Percentiles rank a stretch among this genome's conserved stretches.
Evolutionary conservation across 116 monocot genomes (phyloP).

Genomic region (Papilionanthe hybrid): DNA sequence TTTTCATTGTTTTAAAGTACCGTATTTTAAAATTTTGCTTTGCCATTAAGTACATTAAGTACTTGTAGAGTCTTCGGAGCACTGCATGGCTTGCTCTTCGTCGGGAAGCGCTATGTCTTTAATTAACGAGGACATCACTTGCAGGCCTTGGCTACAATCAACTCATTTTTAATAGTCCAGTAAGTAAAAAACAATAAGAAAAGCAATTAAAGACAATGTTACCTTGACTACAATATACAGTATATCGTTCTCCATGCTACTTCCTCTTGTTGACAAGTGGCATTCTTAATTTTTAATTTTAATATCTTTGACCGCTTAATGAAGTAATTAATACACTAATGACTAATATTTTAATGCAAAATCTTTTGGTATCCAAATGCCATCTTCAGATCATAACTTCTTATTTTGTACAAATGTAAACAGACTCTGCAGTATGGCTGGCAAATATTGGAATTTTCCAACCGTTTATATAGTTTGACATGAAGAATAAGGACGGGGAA

Average conservation of each 20-base stretch:
- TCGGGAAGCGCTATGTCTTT: too few species aligned
- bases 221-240: not conserved
- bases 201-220: not conserved
- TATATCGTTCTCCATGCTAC: not conserved
- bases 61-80: too few species aligned
- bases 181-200: too few species aligned
- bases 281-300: not conserved
- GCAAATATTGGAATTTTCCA: not conserved
- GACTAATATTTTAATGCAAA: not conserved
- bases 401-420: not conserved
- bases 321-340: not conserved
- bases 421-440: not conserved
- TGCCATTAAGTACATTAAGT: too few species aligned
- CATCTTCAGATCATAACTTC: not conserved
- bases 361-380: not conserved
- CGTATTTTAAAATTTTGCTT: too few species aligned
- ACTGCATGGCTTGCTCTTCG: too few species aligned
- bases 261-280: not conserved
- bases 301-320: not conserved
- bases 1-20: too few species aligned
- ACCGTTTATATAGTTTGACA: too few species aligned
- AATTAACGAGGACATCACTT: too few species aligned
- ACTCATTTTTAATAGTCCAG: too few species aligned
- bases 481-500: too few species aligned
- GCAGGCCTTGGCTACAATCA: too few species aligned